Conservation (phyloP, 805 yeast genomes). For the Ogataea ganodermae region DNA sequence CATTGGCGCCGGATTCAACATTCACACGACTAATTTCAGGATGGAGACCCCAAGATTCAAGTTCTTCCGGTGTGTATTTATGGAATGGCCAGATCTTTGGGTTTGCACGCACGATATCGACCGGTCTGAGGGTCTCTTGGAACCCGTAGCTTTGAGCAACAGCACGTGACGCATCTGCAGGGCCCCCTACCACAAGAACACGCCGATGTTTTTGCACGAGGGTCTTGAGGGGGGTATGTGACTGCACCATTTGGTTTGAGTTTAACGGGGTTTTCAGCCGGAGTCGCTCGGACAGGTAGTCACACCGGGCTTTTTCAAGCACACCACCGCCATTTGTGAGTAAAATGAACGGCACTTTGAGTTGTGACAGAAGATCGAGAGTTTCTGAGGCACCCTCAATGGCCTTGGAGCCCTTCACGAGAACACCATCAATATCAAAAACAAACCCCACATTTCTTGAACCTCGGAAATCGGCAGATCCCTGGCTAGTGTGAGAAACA, state of each 20-base stretch:
- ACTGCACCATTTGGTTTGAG: constrained; percentile 71
- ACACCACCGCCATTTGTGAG: constrained; percentile 92
- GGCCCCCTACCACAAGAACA: constrained; percentile 86
- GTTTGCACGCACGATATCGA: constrained; percentile 64
- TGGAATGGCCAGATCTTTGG: constrained; percentile 72
- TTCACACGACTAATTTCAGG: constrained; percentile 31
- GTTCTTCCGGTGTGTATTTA: constrained; percentile 47
- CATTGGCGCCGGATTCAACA: constrained; percentile 31
- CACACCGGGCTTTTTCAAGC: constrained; percentile 61
- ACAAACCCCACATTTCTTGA: constrained; percentile 33
- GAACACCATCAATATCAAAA: constrained; percentile 79
- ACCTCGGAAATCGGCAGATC: constrained; percentile 12
- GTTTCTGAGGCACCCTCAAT: constrained; percentile 68
- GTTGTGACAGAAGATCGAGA: constrained; percentile 41
- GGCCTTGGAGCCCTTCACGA: constrained; percentile 70
- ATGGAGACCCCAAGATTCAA: constrained; percentile 42
- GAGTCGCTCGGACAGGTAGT: constrained; percentile 44
- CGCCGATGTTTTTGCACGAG: constrained; percentile 54
- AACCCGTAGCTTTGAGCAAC: constrained; percentile 83
- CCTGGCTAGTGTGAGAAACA: neutral
- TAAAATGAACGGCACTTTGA: constrained; percentile 73
- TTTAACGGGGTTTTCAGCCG: constrained; percentile 48
- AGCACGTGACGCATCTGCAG: constrained; percentile 65
- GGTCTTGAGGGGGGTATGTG: constrained; percentile 83
- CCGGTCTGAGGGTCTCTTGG: constrained; percentile 67